These are phyloP conservation scores for Hirsutella rhossiliensis DNA, from an alignment of 2,329 filamentous ascomycete genomes.

Conservation along the genomic window DNA sequence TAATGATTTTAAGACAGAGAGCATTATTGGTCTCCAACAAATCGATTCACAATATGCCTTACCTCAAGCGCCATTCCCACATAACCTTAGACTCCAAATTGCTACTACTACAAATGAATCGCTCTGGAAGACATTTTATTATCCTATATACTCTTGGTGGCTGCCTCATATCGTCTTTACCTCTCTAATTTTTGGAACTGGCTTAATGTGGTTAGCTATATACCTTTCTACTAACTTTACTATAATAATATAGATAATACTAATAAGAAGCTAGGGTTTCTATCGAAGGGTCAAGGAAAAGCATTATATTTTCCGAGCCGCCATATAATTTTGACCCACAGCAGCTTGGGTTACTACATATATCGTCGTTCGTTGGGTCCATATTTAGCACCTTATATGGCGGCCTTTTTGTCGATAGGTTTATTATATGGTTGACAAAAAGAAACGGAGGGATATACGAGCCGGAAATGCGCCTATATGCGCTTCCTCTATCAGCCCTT, in stretches of 20 bases:
- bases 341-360: conserved; percentile 14
- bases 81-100: conserved; percentile 2
- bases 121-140: conserved; percentile 7
- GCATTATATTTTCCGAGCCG: conserved; percentile 20
- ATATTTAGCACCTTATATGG: conserved; percentile 25
- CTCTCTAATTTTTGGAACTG: conserved; percentile 23
- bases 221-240: conserved; percentile 17
- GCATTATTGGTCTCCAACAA: too few species aligned
- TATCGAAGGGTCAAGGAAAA: too few species aligned
- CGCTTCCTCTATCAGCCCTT: conserved; percentile 15
- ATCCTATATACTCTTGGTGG: conserved; percentile 7
- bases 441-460: conserved; percentile 28
- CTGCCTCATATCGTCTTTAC: conserved; percentile 28
- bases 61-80: background rate
- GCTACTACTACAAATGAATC: conserved; percentile 8
- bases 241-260: too few species aligned
- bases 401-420: conserved; percentile 24
- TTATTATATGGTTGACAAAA: conserved; percentile 22
- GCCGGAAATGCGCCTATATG: conserved; percentile 29
- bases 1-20: background rate
- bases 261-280: too few species aligned
- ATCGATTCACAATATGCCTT: background rate
- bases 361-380: conserved; percentile 23
- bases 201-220: conserved; percentile 20
- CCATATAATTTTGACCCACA: conserved; percentile 15